These are phyloP conservation scores for Clarireedia paspali DNA, from an alignment of 2,329 filamentous ascomycete species.

Conservation along the genomic window DNA sequence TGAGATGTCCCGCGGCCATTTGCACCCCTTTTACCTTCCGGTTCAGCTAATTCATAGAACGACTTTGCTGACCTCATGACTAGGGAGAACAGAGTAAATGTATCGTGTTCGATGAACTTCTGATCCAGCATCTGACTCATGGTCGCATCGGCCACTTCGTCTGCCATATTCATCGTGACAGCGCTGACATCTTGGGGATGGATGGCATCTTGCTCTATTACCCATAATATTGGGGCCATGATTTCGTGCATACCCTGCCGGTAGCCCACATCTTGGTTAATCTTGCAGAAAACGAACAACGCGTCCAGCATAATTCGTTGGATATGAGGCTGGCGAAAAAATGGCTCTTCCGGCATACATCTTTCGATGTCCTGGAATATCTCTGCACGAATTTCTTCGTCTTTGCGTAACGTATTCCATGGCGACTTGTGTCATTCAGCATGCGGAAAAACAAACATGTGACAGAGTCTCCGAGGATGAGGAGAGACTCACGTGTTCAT, in stretches of 20 bases:
- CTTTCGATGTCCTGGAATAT: conserved; percentile 92
- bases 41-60: conserved; percentile 64
- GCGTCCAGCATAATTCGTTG: conserved; percentile 82
- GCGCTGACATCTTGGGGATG: conserved; percentile 30
- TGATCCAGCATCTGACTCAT: conserved; percentile 62
- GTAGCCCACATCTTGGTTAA: conserved; percentile 79
- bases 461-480: not conserved
- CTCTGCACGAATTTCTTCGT: conserved; percentile 77
- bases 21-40: conserved; percentile 35
- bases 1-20: conserved; percentile 15
- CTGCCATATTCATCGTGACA: conserved; percentile 29
- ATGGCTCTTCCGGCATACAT: conserved; percentile 80
- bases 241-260: conserved; percentile 99
- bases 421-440: conserved; percentile 63
- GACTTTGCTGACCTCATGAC: conserved; percentile 82
- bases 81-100: conserved; percentile 75
- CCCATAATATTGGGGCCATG: conserved; percentile 80
- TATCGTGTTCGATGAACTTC: conserved; percentile 78
- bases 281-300: conserved; percentile 89
- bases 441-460: conserved; percentile 11
- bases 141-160: conserved; percentile 13
- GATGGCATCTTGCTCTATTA: conserved; percentile 74
- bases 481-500: conserved; percentile 43
- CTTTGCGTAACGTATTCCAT: conserved; percentile 78
- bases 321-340: conserved; percentile 73